Conservation (phyloP, 2,329 filamentous ascomycete species). For the Aspergillus aculeatus region DNA sequence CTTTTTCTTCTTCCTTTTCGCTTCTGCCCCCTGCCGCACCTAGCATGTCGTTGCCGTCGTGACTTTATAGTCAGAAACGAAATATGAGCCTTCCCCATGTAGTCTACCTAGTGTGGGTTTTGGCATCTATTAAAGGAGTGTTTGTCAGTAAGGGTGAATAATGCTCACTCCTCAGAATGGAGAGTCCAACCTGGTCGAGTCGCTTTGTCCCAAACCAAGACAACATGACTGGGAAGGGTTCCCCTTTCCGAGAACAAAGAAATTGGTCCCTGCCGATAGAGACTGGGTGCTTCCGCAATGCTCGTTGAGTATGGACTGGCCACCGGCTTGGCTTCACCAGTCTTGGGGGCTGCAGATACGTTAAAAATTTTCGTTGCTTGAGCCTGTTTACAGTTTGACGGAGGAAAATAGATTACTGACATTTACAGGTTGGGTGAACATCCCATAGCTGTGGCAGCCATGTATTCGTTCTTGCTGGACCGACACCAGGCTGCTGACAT, state of each 20-base stretch:
- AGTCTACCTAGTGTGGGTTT: conserved; percentile 32
- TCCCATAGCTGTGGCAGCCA: conserved; percentile 46
- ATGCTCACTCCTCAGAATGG: conserved; percentile 12
- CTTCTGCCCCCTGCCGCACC: conserved; percentile 16
- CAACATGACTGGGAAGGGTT: not conserved
- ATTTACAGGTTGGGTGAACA: conserved; percentile 49
- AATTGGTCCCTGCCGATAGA: not conserved
- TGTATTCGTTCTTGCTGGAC: conserved; percentile 51
- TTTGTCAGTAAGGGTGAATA: conserved; percentile 30
- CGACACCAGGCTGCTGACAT: conserved; percentile 50
- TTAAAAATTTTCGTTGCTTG: not conserved
- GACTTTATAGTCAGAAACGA: conserved; percentile 36
- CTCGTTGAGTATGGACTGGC: not conserved
- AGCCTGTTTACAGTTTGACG: not conserved
- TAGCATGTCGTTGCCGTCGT: conserved; percentile 27
- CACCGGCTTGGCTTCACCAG: not conserved
- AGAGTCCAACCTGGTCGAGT: conserved; percentile 6
- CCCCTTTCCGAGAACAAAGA: not conserved
- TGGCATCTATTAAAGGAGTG: conserved; percentile 26
- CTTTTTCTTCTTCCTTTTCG: conserved; percentile 13
- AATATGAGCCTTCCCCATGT: conserved; percentile 37
- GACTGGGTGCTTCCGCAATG: not conserved
- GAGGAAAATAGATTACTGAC: conserved; percentile 22
- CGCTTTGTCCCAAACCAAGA: conserved; percentile 8
- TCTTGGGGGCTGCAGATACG: not conserved